Percentiles rank a stretch among this genome's conserved stretches.
These are phyloP conservation scores for Shiraia bambusicola DNA, from an alignment of 2,329 filamentous ascomycete species.

Conservation along the genomic window DNA sequence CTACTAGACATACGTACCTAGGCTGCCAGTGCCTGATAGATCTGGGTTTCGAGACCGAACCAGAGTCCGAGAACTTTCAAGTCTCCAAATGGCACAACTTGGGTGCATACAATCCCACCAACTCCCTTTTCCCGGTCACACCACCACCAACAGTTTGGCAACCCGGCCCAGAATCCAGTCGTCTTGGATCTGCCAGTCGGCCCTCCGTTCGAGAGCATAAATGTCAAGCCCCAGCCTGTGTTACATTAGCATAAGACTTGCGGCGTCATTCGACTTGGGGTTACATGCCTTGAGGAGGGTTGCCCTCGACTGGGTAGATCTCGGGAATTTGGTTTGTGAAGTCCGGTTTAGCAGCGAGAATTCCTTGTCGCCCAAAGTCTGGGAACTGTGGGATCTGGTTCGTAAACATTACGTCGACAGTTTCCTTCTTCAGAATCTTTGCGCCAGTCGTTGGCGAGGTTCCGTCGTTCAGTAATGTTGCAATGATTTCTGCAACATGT, in stretches of 20 bases:
- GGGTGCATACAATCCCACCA: slow-evolving; percentile 42
- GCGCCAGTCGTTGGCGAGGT: slow-evolving; percentile 57
- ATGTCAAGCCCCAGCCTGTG: slow-evolving; percentile 60
- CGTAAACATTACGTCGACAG: slow-evolving; percentile 64
- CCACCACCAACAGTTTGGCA: slow-evolving; percentile 65
- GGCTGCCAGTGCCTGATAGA: slow-evolving; percentile 15
- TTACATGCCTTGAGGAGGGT: slow-evolving; percentile 53
- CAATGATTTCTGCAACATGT: slow-evolving; percentile 54
- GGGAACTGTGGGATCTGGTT: slow-evolving; percentile 61
- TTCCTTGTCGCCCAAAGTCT: slow-evolving; percentile 50
- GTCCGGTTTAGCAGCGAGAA: slow-evolving; percentile 53
- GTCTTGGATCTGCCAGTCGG: slow-evolving; percentile 30
- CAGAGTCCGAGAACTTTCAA: slow-evolving; percentile 25
- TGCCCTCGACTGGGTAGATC: slow-evolving; percentile 49
- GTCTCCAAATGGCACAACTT: slow-evolving; percentile 36
- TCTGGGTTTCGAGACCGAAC: slow-evolving; percentile 26
- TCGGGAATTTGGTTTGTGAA: slow-evolving; percentile 54
- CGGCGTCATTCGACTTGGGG: no score
- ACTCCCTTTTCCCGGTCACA: slow-evolving; percentile 59
- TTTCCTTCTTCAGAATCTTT: slow-evolving; percentile 57
- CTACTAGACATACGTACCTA: neutral
- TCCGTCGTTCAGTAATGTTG: slow-evolving; percentile 64
- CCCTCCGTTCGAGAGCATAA: slow-evolving; percentile 51
- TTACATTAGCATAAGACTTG: no score
- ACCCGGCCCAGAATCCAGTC: slow-evolving; percentile 59